Base-by-base conservation (phyloP, 179 eudicot genomes). In the Silene coronaria region DNA sequence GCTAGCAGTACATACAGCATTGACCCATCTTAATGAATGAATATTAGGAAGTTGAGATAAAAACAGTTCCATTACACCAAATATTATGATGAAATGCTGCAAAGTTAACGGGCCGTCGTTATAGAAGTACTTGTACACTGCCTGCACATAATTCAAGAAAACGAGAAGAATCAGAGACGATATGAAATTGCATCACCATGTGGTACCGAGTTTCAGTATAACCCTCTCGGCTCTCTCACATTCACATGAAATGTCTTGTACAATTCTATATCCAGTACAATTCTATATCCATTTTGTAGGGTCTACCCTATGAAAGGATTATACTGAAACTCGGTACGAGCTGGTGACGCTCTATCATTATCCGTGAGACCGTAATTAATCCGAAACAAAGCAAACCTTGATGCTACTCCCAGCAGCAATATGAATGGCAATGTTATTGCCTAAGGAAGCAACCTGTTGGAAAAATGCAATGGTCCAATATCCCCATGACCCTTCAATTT, bases 1-100 rank as follows among this genome's bases (percentile, higher is more conserved):
- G 61, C 73, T 70, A 27, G 73, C 73, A 51, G 73, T 51, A 26
- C 73, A 70, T 14, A 51, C 2, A 26, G 73, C 73, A 51, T 70
- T 70, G 23, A 70, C 73, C 73, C 73, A 70, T 70, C 73, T 48
- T 70, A 70, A 26, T 1, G 73, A 70, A 32, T 70, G 61, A 70
- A 70, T 48, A 17, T 51, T 51, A 7, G 73, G 61, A 70, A 70
- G 73, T 48, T 70, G 73, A 6, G 60, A 70, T 2, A 70, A 14
- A 11, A 48, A 0, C 16, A 70, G 73, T 32, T 70, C 73, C 36
- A 70, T 7, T 13, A 51, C 61, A 46, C 73, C 73, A 14, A 70
- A 70, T 13, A 70, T 6, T 0, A 48, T 24, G 22, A 70, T 70
- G 73, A 70, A 70, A 48, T 70, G 73, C 16, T 70, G 73, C 61